Evolutionary conservation across 805 yeast genomes (phyloP).

Genomic region (Yamadazyma olivae): DNA sequence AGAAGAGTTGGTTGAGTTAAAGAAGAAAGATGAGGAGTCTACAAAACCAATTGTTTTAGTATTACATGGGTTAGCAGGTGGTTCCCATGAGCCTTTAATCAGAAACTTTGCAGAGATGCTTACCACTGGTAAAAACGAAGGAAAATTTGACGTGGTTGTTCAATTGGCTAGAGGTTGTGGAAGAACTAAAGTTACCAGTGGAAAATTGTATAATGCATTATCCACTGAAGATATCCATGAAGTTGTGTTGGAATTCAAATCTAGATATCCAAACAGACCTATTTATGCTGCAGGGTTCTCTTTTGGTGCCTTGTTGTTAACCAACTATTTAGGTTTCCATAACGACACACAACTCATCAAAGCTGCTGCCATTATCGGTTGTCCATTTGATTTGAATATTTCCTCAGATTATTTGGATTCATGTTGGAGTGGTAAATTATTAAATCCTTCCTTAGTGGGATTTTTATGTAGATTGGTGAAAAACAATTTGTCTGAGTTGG

Average conservation of each 20-base stretch:
- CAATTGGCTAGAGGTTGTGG: conserved; percentile 78
- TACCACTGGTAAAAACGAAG: conserved; percentile 21
- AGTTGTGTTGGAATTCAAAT: conserved; percentile 48
- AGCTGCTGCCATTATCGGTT: conserved; percentile 56
- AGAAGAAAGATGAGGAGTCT: conserved; percentile 14
- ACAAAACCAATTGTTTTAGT: conserved; percentile 59
- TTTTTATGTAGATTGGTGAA: conserved; percentile 31
- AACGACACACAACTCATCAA: conserved; percentile 28
- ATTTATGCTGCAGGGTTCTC: conserved; percentile 72
- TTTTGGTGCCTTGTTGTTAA: conserved; percentile 70
- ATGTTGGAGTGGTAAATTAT: conserved; percentile 31
- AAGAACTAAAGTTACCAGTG: conserved; percentile 63
- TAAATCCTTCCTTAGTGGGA: conserved; percentile 29
- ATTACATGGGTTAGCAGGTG: conserved; percentile 81
- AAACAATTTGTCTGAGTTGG: conserved; percentile 33
- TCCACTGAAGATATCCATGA: conserved; percentile 69
- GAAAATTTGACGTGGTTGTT: conserved; percentile 62
- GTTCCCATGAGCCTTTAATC: conserved; percentile 77
- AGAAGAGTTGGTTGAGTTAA: conserved; percentile 37
- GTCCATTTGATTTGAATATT: conserved; percentile 72
- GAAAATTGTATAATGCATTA: conserved; percentile 64
- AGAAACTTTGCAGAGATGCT: conserved; percentile 52
- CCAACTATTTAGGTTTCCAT: conserved; percentile 71
- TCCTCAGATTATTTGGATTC: conserved; percentile 43
- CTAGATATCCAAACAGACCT: conserved; percentile 57